A percentile compares a stretch with the other conserved stretches of the same genome.
phyloP scores from a whole-genome alignment of 805 yeast genomes.

The Cyberlindnera nakhonratchasimensis region DNA sequence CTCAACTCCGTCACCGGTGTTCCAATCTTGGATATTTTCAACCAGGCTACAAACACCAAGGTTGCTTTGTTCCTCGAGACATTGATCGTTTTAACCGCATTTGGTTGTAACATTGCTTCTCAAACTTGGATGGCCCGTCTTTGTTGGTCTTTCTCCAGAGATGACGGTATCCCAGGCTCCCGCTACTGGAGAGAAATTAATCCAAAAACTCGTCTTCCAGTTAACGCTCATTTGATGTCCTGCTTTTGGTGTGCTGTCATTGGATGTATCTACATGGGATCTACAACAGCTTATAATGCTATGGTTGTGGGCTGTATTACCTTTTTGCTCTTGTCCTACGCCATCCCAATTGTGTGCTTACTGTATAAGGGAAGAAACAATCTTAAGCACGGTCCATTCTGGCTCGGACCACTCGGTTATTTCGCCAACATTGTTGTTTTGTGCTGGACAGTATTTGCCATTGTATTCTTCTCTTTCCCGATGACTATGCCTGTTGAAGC shows the following conservation, averaged over 20 bases:
- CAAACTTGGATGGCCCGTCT: slow-evolving; percentile 69
- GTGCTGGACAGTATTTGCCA: slow-evolving; percentile 55
- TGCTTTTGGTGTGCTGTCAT: slow-evolving; percentile 49
- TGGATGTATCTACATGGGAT: slow-evolving; percentile 62
- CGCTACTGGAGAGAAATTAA: slow-evolving; percentile 47
- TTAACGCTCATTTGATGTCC: slow-evolving; percentile 56
- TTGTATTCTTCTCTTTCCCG: slow-evolving; percentile 65
- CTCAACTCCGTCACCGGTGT: slow-evolving; percentile 48
- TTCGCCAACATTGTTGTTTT: slow-evolving; percentile 48
- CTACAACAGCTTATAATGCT: slow-evolving; percentile 64
- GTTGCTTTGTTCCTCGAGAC: slow-evolving; percentile 53
- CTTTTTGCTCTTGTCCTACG: slow-evolving; percentile 54
- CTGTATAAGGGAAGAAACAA: slow-evolving; percentile 47
- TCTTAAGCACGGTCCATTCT: slow-evolving; percentile 62
- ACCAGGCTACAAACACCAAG: slow-evolving; percentile 53
- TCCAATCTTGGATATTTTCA: slow-evolving; percentile 60
- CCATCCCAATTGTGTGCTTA: slow-evolving; percentile 50
- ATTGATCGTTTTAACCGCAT: slow-evolving; percentile 49
- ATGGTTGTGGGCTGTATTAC: slow-evolving; percentile 59
- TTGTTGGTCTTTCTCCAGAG: slow-evolving; percentile 67
- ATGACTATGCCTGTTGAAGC: slow-evolving; percentile 56
- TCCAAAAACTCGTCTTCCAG: slow-evolving; percentile 48
- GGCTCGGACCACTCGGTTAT: slow-evolving; percentile 56
- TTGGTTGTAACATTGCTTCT: slow-evolving; percentile 56
- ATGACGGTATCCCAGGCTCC: slow-evolving; percentile 57